phyloP scores from a whole-genome alignment of 176 grass and related monocot genomes.

The Carex scoparia region DNA sequence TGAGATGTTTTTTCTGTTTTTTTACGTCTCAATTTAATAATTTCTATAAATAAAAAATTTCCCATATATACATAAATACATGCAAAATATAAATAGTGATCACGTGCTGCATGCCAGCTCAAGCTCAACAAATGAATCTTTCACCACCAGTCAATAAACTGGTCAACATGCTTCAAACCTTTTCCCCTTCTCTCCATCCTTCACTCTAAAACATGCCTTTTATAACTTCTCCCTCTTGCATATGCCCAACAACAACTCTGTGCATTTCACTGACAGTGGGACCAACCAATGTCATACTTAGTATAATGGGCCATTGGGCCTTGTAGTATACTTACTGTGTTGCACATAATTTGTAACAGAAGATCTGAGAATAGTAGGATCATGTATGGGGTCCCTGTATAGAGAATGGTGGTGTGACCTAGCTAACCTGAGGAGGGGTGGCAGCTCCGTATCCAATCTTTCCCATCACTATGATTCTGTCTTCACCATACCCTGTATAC shows the following conservation, averaged over 20 bases:
- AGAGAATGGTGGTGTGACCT: background rate
- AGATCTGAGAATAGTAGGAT: background rate
- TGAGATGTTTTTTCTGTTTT: too few relatives aligned
- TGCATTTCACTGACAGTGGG: background rate
- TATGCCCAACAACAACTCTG: background rate
- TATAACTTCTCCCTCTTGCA: background rate
- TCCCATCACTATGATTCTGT: background rate
- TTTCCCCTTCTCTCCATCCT: background rate
- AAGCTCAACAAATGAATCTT: slow-evolving; percentile 17
- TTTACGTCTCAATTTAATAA: too few relatives aligned
- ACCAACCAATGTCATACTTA: too few relatives aligned
- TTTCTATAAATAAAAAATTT: too few relatives aligned
- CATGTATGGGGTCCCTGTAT: background rate
- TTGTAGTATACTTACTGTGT: too few relatives aligned
- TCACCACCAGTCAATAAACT: slow-evolving; percentile 34
- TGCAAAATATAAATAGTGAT: background rate
- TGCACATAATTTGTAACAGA: background rate
- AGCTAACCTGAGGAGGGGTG: background rate
- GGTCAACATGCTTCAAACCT: slow-evolving; percentile 31
- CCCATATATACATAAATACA: too few relatives aligned
- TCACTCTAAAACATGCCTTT: background rate
- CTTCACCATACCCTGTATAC: background rate
- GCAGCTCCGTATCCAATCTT: slow-evolving; percentile 5
- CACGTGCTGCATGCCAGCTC: slow-evolving; percentile 61
- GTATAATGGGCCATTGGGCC: too few relatives aligned